Percentiles rank a stretch among this genome's conserved stretches.
Evolutionary conservation across 2,329 filamentous ascomycete genomes (phyloP).

Genomic region (Trichoderma polysporum): DNA sequence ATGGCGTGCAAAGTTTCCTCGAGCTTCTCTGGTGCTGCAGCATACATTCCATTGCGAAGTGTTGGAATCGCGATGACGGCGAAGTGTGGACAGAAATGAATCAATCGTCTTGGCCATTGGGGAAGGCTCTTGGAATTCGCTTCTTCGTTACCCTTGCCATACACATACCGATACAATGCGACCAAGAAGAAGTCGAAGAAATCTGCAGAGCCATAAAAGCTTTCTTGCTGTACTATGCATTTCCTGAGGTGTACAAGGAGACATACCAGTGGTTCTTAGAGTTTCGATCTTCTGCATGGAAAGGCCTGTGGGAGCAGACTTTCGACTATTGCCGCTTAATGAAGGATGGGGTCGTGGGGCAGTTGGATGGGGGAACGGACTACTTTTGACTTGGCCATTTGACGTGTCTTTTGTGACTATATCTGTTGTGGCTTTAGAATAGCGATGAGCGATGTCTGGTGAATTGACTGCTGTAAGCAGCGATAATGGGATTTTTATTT

Average conservation of each 20-base stretch:
- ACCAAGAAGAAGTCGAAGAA: neutral
- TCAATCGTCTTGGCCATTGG: neutral
- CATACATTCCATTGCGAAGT: slow-evolving; percentile 5
- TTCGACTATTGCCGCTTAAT: neutral
- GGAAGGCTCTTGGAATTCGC: slow-evolving; percentile 2
- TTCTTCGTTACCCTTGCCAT: slow-evolving; percentile 6
- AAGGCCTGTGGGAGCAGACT: slow-evolving; percentile 6
- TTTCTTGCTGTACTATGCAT: neutral
- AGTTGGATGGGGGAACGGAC: slow-evolving; percentile 1
- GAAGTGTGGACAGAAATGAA: slow-evolving; percentile 11
- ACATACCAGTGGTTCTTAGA: neutral
- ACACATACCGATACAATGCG: neutral
- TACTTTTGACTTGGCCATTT: neutral
- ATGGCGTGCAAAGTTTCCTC: slow-evolving; percentile 15
- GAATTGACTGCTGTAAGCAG: neutral
- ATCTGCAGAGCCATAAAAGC: neutral
- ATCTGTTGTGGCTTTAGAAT: neutral
- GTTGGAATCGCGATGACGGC: slow-evolving; percentile 2
- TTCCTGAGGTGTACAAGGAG: neutral
- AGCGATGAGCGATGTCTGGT: slow-evolving; percentile 7
- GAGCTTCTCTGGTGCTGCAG: slow-evolving; percentile 18
- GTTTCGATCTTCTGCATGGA: slow-evolving; percentile 12
- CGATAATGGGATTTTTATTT: neutral
- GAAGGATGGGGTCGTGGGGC: neutral
- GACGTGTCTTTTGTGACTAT: neutral